phyloP scores from a whole-genome alignment of 208 protist genomes.

The Angomonas deanei region DNA sequence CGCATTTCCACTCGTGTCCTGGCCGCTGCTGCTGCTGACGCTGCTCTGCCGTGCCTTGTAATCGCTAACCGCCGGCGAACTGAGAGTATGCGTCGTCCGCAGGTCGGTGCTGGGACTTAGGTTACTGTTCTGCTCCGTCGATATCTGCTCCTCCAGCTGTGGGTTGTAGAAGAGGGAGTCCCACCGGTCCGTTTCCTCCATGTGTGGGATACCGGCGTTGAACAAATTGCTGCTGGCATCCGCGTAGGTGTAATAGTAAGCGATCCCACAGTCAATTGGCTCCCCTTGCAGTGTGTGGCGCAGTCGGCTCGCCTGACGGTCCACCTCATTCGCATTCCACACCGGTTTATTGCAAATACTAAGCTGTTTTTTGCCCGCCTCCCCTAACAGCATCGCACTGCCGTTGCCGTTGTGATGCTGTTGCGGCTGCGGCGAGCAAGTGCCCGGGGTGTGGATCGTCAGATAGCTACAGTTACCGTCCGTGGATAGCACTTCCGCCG shows the following conservation, averaged over 20 bases:
- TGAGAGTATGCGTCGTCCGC: too few relatives aligned
- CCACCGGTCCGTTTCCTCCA: conserved; percentile 33
- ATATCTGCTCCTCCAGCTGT: conserved; percentile 1
- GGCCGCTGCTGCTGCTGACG: not conserved
- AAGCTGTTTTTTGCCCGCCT: not conserved
- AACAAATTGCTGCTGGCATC: conserved; percentile 44
- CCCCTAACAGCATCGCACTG: too few relatives aligned
- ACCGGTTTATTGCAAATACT: not conserved
- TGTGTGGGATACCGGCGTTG: conserved; percentile 41
- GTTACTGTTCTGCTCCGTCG: conserved; percentile 4
- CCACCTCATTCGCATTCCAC: conserved; percentile 16
- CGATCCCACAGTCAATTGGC: conserved; percentile 33
- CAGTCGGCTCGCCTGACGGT: conserved; percentile 27
- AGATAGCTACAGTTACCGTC: too few relatives aligned
- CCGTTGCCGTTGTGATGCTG: too few relatives aligned
- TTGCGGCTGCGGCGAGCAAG: too few relatives aligned
- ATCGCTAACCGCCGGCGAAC: too few relatives aligned
- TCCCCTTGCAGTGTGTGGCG: conserved; percentile 29
- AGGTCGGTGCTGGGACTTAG: conserved; percentile 3
- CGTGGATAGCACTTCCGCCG: too few relatives aligned
- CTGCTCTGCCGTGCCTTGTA: not conserved
- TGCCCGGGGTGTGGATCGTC: too few relatives aligned
- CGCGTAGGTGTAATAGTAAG: conserved; percentile 56
- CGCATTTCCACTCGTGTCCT: not conserved
- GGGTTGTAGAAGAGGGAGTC: conserved; percentile 20